Conservation (phyloP, 1,284 basidiomycete species). For the Fomitopsis palustris region DNA sequence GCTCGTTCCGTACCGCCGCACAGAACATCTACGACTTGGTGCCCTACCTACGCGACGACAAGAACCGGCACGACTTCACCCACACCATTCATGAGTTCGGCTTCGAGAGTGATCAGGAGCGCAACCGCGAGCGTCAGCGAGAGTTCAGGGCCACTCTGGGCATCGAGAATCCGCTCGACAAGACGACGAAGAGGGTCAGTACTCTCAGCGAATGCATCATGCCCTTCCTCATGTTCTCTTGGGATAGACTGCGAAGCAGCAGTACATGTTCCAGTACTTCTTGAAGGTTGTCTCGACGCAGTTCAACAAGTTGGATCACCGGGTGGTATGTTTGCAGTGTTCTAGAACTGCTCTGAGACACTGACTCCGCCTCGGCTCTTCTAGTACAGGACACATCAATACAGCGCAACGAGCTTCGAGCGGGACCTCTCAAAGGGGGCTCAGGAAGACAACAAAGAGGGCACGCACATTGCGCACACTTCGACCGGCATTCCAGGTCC, state of each 20-base stretch:
- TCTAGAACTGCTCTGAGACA: background rate
- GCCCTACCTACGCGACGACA: slow-evolving; percentile 88
- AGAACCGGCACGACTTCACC: slow-evolving; percentile 90
- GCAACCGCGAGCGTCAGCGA: slow-evolving; percentile 60
- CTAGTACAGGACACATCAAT: slow-evolving; percentile 83
- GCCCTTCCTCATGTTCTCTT: slow-evolving; percentile 4
- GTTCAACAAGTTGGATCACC: slow-evolving; percentile 79
- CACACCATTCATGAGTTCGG: slow-evolving; percentile 83
- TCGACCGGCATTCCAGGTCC: slow-evolving; percentile 73
- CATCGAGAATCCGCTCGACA: slow-evolving; percentile 81
- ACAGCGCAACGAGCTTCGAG: slow-evolving; percentile 95
- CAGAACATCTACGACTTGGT: slow-evolving; percentile 91
- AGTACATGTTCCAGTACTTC: slow-evolving; percentile 97
- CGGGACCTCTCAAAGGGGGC: slow-evolving; percentile 73
- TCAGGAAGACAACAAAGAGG: slow-evolving; percentile 62
- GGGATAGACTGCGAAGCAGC: slow-evolving; percentile 56
- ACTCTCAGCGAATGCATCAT: slow-evolving; percentile 1
- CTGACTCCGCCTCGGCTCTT: background rate
- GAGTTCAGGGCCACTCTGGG: slow-evolving; percentile 77
- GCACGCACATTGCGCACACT: slow-evolving; percentile 80
- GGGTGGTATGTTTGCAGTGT: slow-evolving; percentile 46
- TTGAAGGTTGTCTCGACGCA: slow-evolving; percentile 95
- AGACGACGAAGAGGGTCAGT: slow-evolving; percentile 58
- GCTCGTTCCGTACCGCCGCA: slow-evolving; percentile 87
- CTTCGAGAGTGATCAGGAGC: slow-evolving; percentile 84